A percentile compares a stretch with the other conserved stretches of the same genome.
phyloP scores from a whole-genome alignment of 179 eudicot species.

The Pouteria campechiana region DNA sequence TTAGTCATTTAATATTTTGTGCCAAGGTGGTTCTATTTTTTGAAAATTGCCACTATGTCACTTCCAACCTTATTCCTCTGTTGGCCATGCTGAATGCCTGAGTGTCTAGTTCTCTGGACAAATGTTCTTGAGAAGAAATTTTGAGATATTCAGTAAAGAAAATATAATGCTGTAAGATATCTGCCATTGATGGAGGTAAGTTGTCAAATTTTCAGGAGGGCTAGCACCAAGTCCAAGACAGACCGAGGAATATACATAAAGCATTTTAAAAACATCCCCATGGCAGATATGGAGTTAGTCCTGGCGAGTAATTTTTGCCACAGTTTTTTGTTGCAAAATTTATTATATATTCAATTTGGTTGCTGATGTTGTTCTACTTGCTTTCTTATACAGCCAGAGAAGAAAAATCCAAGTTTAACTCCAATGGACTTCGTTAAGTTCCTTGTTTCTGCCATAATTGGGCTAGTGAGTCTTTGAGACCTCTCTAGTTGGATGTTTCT shows the following conservation, averaged over 20 bases:
- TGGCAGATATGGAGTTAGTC: conserved; percentile 99
- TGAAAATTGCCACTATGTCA: too few species aligned
- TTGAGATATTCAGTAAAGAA: too few species aligned
- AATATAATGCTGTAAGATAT: too few species aligned
- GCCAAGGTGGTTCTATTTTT: too few species aligned
- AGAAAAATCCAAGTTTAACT: conserved; percentile 84
- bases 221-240: conserved; percentile 33
- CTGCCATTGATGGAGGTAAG: background rate
- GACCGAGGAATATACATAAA: conserved; percentile 86
- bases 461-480: conserved; percentile 52
- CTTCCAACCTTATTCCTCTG: too few species aligned
- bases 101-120: too few species aligned
- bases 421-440: conserved; percentile 96
- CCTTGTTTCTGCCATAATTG: conserved; percentile 67
- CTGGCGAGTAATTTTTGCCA: conserved; percentile 37
- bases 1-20: too few species aligned
- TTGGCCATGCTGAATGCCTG: too few species aligned
- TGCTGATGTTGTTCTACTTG: background rate
- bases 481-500: too few species aligned
- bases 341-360: background rate
- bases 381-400: conserved; percentile 59
- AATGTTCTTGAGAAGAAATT: too few species aligned
- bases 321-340: background rate
- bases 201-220: conserved; percentile 37
- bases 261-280: conserved; percentile 94